Conservation (phyloP, 2,329 filamentous ascomycete genomes). For the Epichloe festucae region DNA sequence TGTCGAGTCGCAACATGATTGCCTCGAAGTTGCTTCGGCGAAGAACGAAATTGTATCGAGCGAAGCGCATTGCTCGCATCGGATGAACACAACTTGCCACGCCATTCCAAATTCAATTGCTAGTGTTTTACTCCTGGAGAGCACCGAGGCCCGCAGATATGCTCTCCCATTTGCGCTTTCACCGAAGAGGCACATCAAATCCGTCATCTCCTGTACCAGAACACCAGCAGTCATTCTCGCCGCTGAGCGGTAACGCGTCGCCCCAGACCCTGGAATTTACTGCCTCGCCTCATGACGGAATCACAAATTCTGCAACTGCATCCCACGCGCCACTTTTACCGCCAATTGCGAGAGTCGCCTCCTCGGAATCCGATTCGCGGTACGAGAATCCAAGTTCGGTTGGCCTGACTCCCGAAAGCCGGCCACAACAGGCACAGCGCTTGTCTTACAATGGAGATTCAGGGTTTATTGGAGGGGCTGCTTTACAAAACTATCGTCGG, state of each 20-base stretch:
- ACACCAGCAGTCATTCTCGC: conserved; percentile 26
- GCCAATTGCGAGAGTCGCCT: conserved; percentile 36
- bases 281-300: conserved; percentile 21
- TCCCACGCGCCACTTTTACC: conserved; percentile 34
- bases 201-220: conserved; percentile 41
- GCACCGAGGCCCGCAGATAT: conserved; percentile 16
- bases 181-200: conserved; percentile 42
- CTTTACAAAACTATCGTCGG: conserved; percentile 37
- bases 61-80: background rate
- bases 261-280: conserved; percentile 26
- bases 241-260: conserved; percentile 25
- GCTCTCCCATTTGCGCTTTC: conserved; percentile 45
- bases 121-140: background rate
- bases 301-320: conserved; percentile 21
- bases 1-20: background rate
- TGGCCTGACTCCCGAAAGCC: conserved; percentile 11
- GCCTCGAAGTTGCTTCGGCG: background rate
- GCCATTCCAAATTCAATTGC: background rate
- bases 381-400: conserved; percentile 9
- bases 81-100: background rate
- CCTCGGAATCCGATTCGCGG: conserved; percentile 21
- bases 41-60: background rate
- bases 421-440: conserved; percentile 16
- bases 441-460: conserved; percentile 25
- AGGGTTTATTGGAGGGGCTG: conserved; percentile 42